phyloP scores from a whole-genome alignment of 768 basidiomycete genomes.

The Termitomyces sp. region DNA sequence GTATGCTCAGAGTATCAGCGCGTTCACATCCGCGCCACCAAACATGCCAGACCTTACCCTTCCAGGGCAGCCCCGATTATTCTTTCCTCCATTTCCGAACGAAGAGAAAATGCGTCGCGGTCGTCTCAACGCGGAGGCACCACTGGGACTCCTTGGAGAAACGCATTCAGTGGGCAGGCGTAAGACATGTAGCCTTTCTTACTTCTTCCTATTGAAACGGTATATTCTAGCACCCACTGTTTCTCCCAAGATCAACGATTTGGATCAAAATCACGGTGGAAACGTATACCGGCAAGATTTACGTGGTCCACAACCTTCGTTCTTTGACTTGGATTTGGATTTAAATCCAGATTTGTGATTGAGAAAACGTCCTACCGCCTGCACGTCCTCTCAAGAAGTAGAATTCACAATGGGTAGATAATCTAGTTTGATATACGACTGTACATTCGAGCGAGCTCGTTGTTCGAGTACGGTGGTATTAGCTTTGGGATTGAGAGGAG shows the following conservation, averaged over 20 bases:
- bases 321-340: constrained; percentile 80
- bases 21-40: constrained; percentile 85
- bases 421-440: background rate
- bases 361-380: background rate
- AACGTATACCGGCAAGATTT: constrained; percentile 73
- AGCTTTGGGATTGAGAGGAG: background rate
- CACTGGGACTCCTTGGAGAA: constrained; percentile 73
- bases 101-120: constrained; percentile 90
- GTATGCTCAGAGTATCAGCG: constrained; percentile 80
- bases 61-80: constrained; percentile 69
- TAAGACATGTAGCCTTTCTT: constrained; percentile 26
- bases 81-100: constrained; percentile 89
- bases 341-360: constrained; percentile 72
- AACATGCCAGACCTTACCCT: constrained; percentile 74
- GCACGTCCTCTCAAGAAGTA: background rate
- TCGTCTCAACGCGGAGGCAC: constrained; percentile 73
- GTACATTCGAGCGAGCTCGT: background rate
- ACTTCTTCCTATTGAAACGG: constrained; percentile 6
- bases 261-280: constrained; percentile 46
- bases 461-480: background rate
- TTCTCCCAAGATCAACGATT: constrained; percentile 48
- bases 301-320: constrained; percentile 50
- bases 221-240: constrained; percentile 48
- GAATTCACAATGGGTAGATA: background rate
- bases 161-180: constrained; percentile 77